Evolutionary conservation across 2,329 filamentous ascomycete genomes (phyloP).

Genomic region (Ceratocystis alfenasii): DNA sequence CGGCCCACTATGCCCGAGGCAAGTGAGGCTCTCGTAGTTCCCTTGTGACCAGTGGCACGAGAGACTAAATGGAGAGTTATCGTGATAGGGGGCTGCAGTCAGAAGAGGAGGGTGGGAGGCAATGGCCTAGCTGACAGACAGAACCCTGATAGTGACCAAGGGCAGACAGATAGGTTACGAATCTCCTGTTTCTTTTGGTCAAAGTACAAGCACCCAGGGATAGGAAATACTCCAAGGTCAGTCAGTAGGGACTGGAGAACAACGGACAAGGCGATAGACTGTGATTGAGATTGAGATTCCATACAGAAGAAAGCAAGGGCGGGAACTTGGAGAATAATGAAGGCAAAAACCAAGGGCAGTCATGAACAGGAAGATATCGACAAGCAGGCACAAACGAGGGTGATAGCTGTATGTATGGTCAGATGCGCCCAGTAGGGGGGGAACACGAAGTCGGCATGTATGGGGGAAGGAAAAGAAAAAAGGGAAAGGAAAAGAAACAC

Average conservation of each 20-base stretch:
- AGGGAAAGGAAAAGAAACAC: not conserved
- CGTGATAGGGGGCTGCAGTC: too few species aligned
- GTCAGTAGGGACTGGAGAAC: too few species aligned
- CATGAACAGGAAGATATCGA: not conserved
- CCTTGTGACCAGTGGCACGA: too few species aligned
- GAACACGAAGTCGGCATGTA: not conserved
- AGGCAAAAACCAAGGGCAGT: not conserved
- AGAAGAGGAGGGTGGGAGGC: too few species aligned
- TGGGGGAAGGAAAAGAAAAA: not conserved
- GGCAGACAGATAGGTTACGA: too few species aligned
- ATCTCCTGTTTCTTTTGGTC: too few species aligned
- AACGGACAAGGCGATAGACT: not conserved
- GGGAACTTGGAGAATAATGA: not conserved
- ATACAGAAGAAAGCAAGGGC: not conserved
- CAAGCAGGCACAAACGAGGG: not conserved
- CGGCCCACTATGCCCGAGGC: too few species aligned
- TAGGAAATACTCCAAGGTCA: not conserved
- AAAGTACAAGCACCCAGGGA: not conserved
- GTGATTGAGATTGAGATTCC: not conserved
- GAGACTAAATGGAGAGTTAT: too few species aligned
- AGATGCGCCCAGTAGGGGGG: not conserved
- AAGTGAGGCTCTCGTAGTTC: too few species aligned
- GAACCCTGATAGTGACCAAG: too few species aligned
- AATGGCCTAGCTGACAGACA: too few species aligned
- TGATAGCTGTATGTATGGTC: not conserved